Percentiles rank a stretch among this genome's conserved stretches.
Conservation (phyloP, 352 stramenopile genomes). For the Globisporangium nunn region DNA sequence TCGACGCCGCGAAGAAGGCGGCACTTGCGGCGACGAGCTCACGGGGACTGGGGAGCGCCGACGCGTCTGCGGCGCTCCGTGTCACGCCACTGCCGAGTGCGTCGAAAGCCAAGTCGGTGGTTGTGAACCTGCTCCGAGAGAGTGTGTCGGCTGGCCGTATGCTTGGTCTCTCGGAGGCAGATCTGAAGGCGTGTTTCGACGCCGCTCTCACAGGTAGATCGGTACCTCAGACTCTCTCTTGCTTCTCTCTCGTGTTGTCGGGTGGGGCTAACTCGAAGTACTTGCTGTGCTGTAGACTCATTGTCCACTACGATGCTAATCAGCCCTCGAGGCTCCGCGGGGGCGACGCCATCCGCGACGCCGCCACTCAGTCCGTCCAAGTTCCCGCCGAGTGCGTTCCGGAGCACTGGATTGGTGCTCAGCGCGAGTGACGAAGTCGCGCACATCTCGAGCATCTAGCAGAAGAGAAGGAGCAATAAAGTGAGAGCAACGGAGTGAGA, state of each 20-base stretch:
- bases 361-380: slow-evolving; percentile 27
- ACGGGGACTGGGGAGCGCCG: too few species aligned
- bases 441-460: slow-evolving; percentile 13
- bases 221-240: background rate
- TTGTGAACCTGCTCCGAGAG: slow-evolving; percentile 30
- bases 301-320: background rate
- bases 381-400: slow-evolving; percentile 27
- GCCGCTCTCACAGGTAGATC: slow-evolving; percentile 11
- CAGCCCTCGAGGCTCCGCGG: slow-evolving; percentile 1
- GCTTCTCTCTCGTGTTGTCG: background rate
- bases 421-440: background rate
- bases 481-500: background rate
- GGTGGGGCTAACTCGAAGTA: background rate
- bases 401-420: slow-evolving; percentile 10
- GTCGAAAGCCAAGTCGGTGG: slow-evolving; percentile 13
- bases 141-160: slow-evolving; percentile 21
- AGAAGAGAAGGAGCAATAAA: background rate
- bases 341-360: slow-evolving; percentile 5
- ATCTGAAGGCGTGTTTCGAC: slow-evolving; percentile 29
- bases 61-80: background rate
- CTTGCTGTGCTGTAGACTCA: background rate
- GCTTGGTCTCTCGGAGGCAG: slow-evolving; percentile 22
- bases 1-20: slow-evolving; percentile 37
- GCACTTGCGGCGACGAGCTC: background rate
- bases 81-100: slow-evolving; percentile 7